These are phyloP conservation scores for Citeromyces siamensis DNA, from an alignment of 1,139 yeast genomes.

Conservation along the genomic window DNA sequence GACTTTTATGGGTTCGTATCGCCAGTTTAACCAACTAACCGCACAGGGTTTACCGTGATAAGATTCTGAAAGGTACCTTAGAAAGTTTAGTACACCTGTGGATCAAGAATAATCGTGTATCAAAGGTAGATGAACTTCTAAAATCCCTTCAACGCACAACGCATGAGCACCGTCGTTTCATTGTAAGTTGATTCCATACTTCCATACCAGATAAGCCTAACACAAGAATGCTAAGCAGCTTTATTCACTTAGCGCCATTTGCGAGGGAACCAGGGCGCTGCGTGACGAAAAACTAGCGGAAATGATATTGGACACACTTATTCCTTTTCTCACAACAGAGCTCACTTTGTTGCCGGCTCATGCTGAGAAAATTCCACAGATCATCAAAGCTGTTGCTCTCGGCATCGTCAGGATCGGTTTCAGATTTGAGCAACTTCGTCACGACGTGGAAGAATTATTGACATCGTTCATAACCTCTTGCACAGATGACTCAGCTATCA, in stretches of 20 bases:
- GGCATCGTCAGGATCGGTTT: background rate
- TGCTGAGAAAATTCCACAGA: background rate
- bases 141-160: background rate
- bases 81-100: background rate
- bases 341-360: background rate
- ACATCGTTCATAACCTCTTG: background rate
- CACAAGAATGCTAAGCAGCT: no score
- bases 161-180: background rate
- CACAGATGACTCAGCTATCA: background rate
- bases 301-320: background rate
- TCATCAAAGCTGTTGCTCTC: background rate
- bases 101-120: background rate
- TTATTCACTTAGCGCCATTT: background rate
- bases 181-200: background rate
- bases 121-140: background rate
- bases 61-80: background rate
- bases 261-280: background rate
- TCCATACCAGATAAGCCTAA: no score
- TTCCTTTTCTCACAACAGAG: background rate
- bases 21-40: background rate
- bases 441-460: background rate
- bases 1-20: constrained; percentile 1
- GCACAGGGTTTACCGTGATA: background rate
- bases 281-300: background rate
- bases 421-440: background rate